Conservation (phyloP, 116 monocot genomes). For the Thalassia testudinum region DNA sequence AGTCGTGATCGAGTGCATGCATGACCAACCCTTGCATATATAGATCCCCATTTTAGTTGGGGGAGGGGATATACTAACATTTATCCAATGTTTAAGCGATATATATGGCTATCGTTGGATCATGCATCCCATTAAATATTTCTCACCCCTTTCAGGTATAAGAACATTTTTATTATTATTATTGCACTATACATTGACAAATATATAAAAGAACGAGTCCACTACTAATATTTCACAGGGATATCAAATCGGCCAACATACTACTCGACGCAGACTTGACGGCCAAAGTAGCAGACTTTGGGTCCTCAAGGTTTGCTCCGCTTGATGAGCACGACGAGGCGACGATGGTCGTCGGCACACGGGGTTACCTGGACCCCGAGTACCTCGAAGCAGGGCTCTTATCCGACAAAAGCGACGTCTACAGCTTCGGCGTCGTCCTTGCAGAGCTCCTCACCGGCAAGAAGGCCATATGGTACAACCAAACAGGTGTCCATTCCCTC, state of each 20-base stretch:
- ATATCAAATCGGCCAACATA: constrained; percentile 7
- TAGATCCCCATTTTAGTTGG: no score
- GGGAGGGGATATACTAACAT: no score
- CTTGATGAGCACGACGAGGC: not conserved
- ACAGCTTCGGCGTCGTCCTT: constrained; percentile 14
- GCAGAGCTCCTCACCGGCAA: constrained; percentile 10
- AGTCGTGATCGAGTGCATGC: no score
- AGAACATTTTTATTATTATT: no score
- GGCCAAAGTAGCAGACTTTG: constrained; percentile 14
- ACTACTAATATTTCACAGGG: constrained; percentile 3
- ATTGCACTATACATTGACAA: no score
- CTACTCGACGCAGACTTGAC: constrained; percentile 4
- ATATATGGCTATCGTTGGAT: no score
- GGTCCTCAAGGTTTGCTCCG: constrained; percentile 6
- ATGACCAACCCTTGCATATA: no score
- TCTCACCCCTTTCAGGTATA: no score
- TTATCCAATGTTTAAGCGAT: no score
- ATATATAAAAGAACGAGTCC: no score
- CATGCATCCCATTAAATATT: no score
- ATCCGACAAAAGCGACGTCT: constrained; percentile 8
- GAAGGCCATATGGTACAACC: not conserved
- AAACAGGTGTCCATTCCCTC: not conserved
- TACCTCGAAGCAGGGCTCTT: constrained; percentile 5
- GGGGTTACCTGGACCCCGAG: constrained; percentile 17
- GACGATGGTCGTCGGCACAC: constrained; percentile 9